These are phyloP conservation scores for Trichoderma simmonsii DNA, from an alignment of 2,329 filamentous ascomycete species.

Conservation along the genomic window DNA sequence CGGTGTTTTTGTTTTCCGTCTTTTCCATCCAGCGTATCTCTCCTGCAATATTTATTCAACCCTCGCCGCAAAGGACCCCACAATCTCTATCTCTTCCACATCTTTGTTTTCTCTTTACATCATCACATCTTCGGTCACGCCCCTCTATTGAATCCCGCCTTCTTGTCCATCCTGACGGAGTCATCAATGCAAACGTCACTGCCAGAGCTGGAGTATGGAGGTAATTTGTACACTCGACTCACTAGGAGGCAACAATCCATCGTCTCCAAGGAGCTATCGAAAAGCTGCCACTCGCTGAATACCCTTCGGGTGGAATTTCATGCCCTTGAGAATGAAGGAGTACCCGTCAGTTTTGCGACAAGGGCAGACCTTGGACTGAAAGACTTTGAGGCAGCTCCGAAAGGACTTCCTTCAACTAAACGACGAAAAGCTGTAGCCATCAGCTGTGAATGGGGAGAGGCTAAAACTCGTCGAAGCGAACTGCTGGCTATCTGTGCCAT, in stretches of 20 bases:
- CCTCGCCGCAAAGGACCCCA: rapidly evolving
- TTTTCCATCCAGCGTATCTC: background rate
- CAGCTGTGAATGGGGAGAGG: background rate
- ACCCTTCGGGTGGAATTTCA: background rate
- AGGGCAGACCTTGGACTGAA: background rate
- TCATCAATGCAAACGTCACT: rapidly evolving
- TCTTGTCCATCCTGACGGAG: rapidly evolving
- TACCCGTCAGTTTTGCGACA: background rate
- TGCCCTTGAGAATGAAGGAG: background rate
- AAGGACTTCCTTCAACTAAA: background rate
- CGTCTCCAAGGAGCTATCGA: background rate
- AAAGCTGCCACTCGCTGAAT: background rate
- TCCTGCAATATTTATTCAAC: background rate
- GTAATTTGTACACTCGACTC: too few species aligned
- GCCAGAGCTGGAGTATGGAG: background rate
- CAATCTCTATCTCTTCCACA: background rate
- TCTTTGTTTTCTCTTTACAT: background rate
- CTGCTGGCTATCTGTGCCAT: background rate
- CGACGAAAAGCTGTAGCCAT: background rate
- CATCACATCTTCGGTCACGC: rapidly evolving
- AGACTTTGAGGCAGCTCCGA: background rate
- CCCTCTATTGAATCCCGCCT: background rate
- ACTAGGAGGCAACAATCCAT: background rate
- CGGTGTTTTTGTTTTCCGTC: background rate
- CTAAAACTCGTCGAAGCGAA: background rate